Conservation (phyloP, 495 filamentous ascomycete genomes). For the Penicillium argentinense region DNA sequence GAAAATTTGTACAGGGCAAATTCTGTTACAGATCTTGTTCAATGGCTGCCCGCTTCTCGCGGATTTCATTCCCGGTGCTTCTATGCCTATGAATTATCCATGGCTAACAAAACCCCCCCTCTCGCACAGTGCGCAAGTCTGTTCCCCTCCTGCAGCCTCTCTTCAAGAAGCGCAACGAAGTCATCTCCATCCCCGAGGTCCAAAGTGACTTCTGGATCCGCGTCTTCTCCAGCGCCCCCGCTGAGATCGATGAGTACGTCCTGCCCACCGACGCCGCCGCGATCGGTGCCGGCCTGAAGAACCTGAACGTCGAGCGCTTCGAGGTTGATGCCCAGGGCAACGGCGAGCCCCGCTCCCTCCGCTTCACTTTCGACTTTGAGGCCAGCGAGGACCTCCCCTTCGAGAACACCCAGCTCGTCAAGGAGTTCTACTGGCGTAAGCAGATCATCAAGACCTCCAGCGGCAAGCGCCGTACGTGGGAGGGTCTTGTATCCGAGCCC, state of each 20-base stretch:
- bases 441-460: slow-evolving; percentile 31
- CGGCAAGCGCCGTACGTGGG: slow-evolving; percentile 57
- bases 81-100: background rate
- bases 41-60: background rate
- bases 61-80: background rate
- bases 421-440: slow-evolving; percentile 83
- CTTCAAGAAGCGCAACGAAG: slow-evolving; percentile 68
- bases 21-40: background rate
- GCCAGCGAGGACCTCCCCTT: slow-evolving; percentile 64
- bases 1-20: background rate
- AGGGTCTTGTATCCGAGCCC: slow-evolving; percentile 78
- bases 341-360: slow-evolving; percentile 50
- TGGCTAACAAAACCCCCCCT: slow-evolving; percentile 13
- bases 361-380: slow-evolving; percentile 46
- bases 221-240: slow-evolving; percentile 79
- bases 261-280: slow-evolving; percentile 70
- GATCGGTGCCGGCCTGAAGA: slow-evolving; percentile 59
- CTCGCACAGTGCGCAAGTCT: slow-evolving; percentile 33
- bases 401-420: slow-evolving; percentile 70
- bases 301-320: slow-evolving; percentile 69
- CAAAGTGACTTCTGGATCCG: slow-evolving; percentile 80
- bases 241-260: slow-evolving; percentile 81
- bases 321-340: slow-evolving; percentile 63
- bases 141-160: slow-evolving; percentile 51
- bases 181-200: slow-evolving; percentile 60